Percentiles rank a stretch among this genome's conserved stretches.
Evolutionary conservation across 2,329 filamentous ascomycete species (phyloP).

Genomic region (Diaporthe destruens): DNA sequence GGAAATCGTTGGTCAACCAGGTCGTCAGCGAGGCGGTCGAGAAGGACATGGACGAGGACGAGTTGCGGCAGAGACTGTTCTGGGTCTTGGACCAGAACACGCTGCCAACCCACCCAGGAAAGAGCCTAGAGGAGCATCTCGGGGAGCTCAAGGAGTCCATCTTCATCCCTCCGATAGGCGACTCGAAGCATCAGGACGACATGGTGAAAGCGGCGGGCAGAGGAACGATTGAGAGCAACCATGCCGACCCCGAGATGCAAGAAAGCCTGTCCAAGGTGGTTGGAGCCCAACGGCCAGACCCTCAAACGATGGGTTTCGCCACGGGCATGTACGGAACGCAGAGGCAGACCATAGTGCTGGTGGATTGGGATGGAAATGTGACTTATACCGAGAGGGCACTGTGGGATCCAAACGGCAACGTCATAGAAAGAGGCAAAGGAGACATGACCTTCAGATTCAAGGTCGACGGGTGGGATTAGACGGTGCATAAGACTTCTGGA

Average conservation of each 20-base stretch:
- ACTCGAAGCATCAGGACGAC: conserved; percentile 57
- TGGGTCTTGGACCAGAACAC: conserved; percentile 68
- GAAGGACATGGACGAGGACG: conserved; percentile 57
- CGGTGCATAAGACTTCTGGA: not conserved
- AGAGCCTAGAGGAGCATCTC: conserved; percentile 67
- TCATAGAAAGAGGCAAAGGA: conserved; percentile 65
- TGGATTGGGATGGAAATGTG: conserved; percentile 73
- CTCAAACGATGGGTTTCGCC: conserved; percentile 58
- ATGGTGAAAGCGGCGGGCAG: conserved; percentile 58
- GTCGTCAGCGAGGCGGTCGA: conserved; percentile 57
- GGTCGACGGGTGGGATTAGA: conserved; percentile 65
- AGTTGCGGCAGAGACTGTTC: conserved; percentile 66
- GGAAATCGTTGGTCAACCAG: conserved; percentile 60
- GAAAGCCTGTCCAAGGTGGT: conserved; percentile 49
- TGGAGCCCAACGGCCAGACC: conserved; percentile 51
- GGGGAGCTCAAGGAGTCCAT: conserved; percentile 69
- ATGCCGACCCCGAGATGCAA: conserved; percentile 53
- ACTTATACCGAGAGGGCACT: conserved; percentile 70
- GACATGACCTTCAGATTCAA: conserved; percentile 69
- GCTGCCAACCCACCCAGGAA: conserved; percentile 59
- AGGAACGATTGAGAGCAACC: conserved; percentile 49
- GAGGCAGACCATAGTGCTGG: conserved; percentile 71
- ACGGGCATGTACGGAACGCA: conserved; percentile 75
- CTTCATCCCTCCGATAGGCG: conserved; percentile 71
- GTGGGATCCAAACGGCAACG: conserved; percentile 69